These are phyloP conservation scores for Austropuccinia psidii DNA, from an alignment of 1,284 basidiomycete genomes.

Conservation along the genomic window DNA sequence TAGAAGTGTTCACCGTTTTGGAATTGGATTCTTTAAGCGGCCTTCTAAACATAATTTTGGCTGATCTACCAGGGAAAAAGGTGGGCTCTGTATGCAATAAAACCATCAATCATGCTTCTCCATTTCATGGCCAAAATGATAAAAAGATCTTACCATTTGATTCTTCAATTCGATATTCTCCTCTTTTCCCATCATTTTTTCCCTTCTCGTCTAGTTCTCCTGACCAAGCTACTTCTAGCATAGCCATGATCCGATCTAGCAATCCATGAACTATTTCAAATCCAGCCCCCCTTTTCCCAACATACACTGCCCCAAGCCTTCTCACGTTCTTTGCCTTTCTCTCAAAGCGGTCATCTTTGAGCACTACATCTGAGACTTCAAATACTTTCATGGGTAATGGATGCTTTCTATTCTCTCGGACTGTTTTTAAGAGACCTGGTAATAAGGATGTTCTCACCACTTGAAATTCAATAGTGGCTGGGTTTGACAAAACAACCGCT, in stretches of 20 bases:
- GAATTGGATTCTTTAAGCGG: conserved; percentile 49
- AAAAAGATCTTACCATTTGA: conserved; percentile 57
- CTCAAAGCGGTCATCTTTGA: conserved; percentile 72
- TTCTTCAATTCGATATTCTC: conserved; percentile 87
- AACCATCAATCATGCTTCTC: not conserved
- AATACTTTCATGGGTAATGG: conserved; percentile 87
- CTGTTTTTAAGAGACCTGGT: conserved; percentile 90
- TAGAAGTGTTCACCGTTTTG: conserved; percentile 37
- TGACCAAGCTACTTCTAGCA: conserved; percentile 79
- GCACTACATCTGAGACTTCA: conserved; percentile 84
- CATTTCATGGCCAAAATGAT: no score
- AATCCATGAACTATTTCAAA: conserved; percentile 96
- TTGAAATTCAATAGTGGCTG: conserved; percentile 95
- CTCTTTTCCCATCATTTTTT: conserved; percentile 52
- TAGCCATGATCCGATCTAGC: conserved; percentile 87
- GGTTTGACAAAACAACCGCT: conserved; percentile 88
- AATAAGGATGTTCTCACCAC: conserved; percentile 91
- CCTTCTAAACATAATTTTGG: conserved; percentile 76
- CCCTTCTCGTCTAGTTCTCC: conserved; percentile 51
- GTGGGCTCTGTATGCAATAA: conserved; percentile 59
- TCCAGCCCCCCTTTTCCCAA: conserved; percentile 79
- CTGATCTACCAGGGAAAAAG: conserved; percentile 90
- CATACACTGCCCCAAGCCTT: conserved; percentile 83
- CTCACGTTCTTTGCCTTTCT: conserved; percentile 79
- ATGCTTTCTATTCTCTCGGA: conserved; percentile 92